These are phyloP conservation scores for Saccharomyces cerevisiae DNA, from an alignment of 805 yeast species.

Conservation along the genomic window DNA sequence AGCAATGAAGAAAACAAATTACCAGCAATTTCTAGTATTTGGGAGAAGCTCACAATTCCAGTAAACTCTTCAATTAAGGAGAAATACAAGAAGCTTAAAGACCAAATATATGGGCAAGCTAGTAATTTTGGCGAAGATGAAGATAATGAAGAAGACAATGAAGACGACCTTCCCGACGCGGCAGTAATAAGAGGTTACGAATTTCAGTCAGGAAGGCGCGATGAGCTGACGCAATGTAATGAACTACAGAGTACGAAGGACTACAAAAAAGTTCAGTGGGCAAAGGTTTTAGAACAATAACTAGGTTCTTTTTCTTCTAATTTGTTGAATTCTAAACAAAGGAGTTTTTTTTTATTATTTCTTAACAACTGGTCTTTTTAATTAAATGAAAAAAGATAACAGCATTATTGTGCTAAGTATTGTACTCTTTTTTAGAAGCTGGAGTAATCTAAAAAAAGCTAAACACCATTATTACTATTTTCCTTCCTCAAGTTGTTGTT, in stretches of 20 bases:
- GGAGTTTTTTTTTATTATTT: background rate
- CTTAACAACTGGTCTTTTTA: background rate
- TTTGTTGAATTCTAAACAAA: background rate
- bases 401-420: background rate
- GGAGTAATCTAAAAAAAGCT: background rate
- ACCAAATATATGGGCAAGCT: conserved; percentile 3
- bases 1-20: conserved; percentile 11
- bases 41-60: conserved; percentile 27
- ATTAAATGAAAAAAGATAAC: background rate
- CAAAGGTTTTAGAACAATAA: conserved; percentile 1
- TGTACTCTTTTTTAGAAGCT: background rate
- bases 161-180: conserved; percentile 12
- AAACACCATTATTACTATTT: background rate
- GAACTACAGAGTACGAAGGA: background rate
- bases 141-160: background rate
- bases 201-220: background rate
- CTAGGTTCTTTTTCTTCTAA: background rate
- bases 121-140: background rate
- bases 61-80: conserved; percentile 22
- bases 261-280: conserved; percentile 6
- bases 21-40: conserved; percentile 17
- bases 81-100: conserved; percentile 16
- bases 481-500: background rate
- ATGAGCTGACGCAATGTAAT: background rate
- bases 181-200: conserved; percentile 28